A percentile compares a stretch with the other conserved stretches of the same genome.
Conservation (phyloP, 495 filamentous ascomycete genomes). For the Neurospora sp. region DNA sequence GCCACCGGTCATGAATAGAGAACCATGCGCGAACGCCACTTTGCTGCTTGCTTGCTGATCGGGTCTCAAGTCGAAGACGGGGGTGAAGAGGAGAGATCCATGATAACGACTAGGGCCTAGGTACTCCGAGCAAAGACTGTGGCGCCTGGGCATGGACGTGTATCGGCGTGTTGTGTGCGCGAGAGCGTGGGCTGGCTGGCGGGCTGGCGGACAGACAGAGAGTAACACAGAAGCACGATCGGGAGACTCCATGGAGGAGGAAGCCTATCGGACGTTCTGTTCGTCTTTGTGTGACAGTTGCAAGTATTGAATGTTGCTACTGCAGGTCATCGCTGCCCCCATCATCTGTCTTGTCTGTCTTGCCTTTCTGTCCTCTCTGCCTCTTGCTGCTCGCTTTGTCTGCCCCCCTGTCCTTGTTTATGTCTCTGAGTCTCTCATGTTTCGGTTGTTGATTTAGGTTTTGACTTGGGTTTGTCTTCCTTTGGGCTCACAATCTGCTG, state of each 20-base stretch:
- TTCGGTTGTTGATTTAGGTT: background rate
- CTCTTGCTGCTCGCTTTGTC: background rate
- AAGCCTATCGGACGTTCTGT: background rate
- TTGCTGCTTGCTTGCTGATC: background rate
- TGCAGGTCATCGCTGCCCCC: background rate
- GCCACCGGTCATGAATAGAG: background rate
- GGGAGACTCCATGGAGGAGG: slow-evolving; percentile 1
- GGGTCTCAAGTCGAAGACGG: background rate
- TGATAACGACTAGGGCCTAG: background rate
- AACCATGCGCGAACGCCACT: background rate
- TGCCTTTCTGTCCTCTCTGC: background rate
- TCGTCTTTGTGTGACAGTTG: background rate
- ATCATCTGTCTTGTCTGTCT: background rate
- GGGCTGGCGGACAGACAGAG: background rate
- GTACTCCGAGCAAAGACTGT: background rate
- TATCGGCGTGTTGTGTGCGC: background rate
- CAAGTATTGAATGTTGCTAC: background rate
- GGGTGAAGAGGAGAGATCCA: background rate
- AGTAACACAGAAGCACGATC: slow-evolving; percentile 3
- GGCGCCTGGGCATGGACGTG: background rate
- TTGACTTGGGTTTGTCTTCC: background rate
- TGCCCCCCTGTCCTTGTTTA: background rate
- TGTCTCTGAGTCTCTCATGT: background rate
- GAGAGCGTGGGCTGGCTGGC: background rate
- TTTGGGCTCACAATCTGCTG: background rate